These are phyloP conservation scores for Terfezia boudieri DNA, from an alignment of 495 filamentous ascomycete species.

Conservation along the genomic window DNA sequence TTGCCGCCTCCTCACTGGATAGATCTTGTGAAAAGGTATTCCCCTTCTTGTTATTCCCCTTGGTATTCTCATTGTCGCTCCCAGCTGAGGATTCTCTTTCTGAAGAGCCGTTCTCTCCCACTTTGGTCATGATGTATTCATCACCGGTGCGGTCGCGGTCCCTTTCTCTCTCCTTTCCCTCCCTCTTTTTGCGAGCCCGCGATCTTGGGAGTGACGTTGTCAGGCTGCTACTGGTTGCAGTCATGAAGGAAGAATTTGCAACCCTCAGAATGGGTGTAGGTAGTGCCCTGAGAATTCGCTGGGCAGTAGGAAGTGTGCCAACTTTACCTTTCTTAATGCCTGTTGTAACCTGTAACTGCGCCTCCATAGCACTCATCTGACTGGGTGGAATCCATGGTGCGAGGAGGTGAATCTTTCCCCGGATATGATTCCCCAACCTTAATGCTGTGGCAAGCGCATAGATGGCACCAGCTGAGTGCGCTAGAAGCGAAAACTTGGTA, in stretches of 20 bases:
- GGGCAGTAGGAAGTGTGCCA: slow-evolving; percentile 62
- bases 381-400: slow-evolving; percentile 97
- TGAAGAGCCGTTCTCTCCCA: neutral
- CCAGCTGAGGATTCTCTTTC: slow-evolving; percentile 8
- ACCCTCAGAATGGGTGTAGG: slow-evolving; percentile 82
- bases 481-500: slow-evolving; percentile 87
- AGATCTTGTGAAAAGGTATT: slow-evolving; percentile 7
- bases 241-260: slow-evolving; percentile 88
- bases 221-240: slow-evolving; percentile 69
- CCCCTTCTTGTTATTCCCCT: neutral
- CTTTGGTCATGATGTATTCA: neutral
- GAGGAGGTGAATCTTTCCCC: slow-evolving; percentile 81
- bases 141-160: slow-evolving; percentile 9
- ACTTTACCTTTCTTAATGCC: slow-evolving; percentile 16
- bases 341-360: slow-evolving; percentile 1
- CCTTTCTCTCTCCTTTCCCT: slow-evolving; percentile 21
- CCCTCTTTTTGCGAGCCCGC: slow-evolving; percentile 15
- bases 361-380: slow-evolving; percentile 57
- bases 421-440: slow-evolving; percentile 86
- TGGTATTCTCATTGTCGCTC: neutral
- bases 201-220: slow-evolving; percentile 63
- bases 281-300: slow-evolving; percentile 72
- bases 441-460: slow-evolving; percentile 92
- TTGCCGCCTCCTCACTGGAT: slow-evolving; percentile 19
- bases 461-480: slow-evolving; percentile 93